Evolutionary conservation across 139 green algal genomes (phyloP).

Genomic region (Raphidocelis subcapitata): DNA sequence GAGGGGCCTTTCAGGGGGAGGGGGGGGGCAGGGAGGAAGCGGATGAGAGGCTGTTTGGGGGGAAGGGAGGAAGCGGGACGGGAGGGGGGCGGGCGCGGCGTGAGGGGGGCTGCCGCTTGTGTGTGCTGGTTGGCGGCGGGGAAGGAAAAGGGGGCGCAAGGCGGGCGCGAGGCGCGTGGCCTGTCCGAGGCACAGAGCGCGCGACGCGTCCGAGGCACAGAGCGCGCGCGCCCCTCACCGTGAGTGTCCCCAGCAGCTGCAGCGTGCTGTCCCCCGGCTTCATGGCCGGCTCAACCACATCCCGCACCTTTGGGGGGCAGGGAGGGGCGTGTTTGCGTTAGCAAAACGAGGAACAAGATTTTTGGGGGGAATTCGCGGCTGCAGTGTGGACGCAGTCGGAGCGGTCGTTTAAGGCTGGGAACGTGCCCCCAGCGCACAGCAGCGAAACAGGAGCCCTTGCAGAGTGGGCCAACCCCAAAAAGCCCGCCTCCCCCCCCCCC

Average conservation of each 20-base stretch:
- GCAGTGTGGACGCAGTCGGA: no score
- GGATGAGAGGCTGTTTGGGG: background rate
- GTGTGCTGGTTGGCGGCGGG: no score
- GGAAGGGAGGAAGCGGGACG: background rate
- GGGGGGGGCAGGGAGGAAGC: background rate
- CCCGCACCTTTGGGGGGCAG: slow-evolving; percentile 45
- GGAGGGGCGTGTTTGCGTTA: background rate
- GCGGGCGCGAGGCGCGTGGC: no score
- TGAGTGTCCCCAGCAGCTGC: slow-evolving; percentile 27
- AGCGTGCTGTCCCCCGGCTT: slow-evolving; percentile 74
- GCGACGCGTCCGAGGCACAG: no score
- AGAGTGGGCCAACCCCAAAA: background rate
- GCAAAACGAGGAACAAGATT: background rate
- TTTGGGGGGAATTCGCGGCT: background rate
- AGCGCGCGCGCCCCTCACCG: no score
- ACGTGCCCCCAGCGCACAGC: background rate
- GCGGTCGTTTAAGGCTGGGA: no score
- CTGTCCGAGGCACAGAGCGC: no score
- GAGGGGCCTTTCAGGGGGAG: no score
- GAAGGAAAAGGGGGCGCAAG: no score
- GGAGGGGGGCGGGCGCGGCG: background rate
- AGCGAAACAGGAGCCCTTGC: background rate
- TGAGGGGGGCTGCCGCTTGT: no score
- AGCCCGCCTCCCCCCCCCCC: no score
- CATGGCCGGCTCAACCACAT: slow-evolving; percentile 72